These are phyloP conservation scores for Penicillium tannophilum DNA, from an alignment of 495 filamentous ascomycete genomes.

Conservation along the genomic window DNA sequence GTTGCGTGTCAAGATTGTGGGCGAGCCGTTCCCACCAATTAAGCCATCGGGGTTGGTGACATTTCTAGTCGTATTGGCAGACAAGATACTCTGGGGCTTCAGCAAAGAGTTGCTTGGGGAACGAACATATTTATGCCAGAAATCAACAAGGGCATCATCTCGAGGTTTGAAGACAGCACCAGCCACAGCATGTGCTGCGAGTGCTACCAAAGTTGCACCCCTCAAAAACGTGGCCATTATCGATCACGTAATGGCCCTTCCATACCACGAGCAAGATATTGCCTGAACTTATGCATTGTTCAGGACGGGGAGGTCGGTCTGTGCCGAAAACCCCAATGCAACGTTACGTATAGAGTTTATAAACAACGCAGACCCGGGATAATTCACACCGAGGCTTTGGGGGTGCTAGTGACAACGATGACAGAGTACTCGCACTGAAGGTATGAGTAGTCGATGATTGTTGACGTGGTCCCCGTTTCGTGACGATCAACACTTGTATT, in stretches of 20 bases:
- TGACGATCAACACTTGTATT: too few species aligned
- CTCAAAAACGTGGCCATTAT: constrained; percentile 6
- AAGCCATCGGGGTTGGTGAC: constrained; percentile 10
- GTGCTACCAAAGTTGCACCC: neutral
- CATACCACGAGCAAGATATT: neutral
- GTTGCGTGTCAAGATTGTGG: constrained; percentile 15
- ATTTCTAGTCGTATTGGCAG: constrained; percentile 8
- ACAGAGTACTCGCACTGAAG: neutral
- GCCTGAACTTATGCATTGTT: constrained; percentile 6
- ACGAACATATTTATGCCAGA: constrained; percentile 17
- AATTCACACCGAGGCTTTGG: constrained; percentile 9
- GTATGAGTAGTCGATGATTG: too few species aligned
- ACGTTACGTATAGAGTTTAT: constrained; percentile 7
- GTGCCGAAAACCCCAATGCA: constrained; percentile 7
- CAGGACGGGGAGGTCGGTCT: neutral
- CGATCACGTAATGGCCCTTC: neutral
- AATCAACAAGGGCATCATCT: neutral
- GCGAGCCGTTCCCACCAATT: constrained; percentile 1
- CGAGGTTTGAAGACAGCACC: constrained; percentile 4
- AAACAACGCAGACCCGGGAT: constrained; percentile 1
- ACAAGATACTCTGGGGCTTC: constrained; percentile 11
- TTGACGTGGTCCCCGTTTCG: too few species aligned
- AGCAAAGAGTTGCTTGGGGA: constrained; percentile 11
- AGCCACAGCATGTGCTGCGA: constrained; percentile 2
- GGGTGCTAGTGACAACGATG: neutral